A percentile compares a stretch with the other conserved stretches of the same genome.
Evolutionary conservation across 306 rosid genomes (phyloP).

Genomic region (Sophora flavescens): DNA sequence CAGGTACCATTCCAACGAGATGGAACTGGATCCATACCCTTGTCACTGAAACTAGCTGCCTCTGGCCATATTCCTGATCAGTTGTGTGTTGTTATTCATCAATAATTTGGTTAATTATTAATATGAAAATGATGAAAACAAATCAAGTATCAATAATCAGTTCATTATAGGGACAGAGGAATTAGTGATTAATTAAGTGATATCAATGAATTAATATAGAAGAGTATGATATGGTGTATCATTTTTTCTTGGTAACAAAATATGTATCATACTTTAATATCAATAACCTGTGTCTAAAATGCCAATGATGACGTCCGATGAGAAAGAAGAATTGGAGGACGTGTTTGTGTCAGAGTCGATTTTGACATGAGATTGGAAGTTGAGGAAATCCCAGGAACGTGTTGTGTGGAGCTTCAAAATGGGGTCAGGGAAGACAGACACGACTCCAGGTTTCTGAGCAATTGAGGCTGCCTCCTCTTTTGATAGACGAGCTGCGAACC

Average conservation of each 20-base stretch:
- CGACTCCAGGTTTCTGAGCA: slow-evolving; percentile 68
- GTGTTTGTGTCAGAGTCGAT: slow-evolving; percentile 43
- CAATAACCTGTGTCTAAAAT: slow-evolving; percentile 71
- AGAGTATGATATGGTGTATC: neutral
- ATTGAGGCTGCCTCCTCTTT: slow-evolving; percentile 67
- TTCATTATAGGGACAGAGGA: neutral
- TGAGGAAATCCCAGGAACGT: slow-evolving; percentile 88
- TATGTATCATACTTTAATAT: too few relatives aligned
- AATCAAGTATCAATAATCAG: neutral
- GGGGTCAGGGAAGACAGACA: slow-evolving; percentile 85
- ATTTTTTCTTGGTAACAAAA: neutral
- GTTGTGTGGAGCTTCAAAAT: slow-evolving; percentile 78
- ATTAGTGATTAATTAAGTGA: neutral
- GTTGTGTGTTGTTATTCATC: neutral
- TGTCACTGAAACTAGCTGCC: slow-evolving; percentile 71
- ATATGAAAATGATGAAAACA: neutral
- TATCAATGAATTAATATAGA: neutral
- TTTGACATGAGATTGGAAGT: slow-evolving; percentile 54
- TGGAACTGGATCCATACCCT: slow-evolving; percentile 69
- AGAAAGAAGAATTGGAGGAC: slow-evolving; percentile 39
- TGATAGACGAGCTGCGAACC: slow-evolving; percentile 79
- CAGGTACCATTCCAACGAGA: slow-evolving; percentile 82
- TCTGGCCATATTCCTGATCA: slow-evolving; percentile 86
- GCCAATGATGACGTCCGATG: slow-evolving; percentile 68
- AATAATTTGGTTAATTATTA: neutral